Base-by-base conservation (phyloP, 176 grass and related monocot genomes). In the Saccharum spontaneum region DNA sequence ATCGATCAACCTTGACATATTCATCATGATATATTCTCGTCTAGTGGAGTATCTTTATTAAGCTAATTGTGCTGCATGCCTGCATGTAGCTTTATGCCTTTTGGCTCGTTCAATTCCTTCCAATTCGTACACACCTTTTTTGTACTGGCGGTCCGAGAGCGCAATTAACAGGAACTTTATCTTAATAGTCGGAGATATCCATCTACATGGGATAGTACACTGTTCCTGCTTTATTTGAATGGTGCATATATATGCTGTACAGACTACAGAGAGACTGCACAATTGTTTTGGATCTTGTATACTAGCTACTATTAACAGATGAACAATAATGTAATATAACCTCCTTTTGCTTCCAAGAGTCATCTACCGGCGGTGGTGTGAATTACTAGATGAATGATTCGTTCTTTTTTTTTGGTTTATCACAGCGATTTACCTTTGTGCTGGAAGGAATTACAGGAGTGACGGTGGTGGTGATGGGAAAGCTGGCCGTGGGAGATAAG, bases 51-150 rank as follows among this genome's bases (percentile, higher is more conserved):
- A 64, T 24, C 39, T 77, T 71, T 69, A 59, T 68, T 70, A 64
- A 22, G 12, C 79, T 14, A 33, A 33, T 33, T 37, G 45, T 37
- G 45, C 62, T n/a, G 23, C 62, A 48, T n/a, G 60, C 23, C n/a
- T 28, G 55, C n/a, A 61, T 31, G 10, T n/a, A 67, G 30, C 16
- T 69, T 69, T 55, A 61, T 24, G 75, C 52, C 20, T 40, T 69
- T 81, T 71, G 48, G 67, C 37, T 67, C 43, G 11, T 71, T 40
- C 39, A 40, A 40, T 40, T 57, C 66, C 46, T 71, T 18, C 20
- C 22, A 50, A 34, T 71, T 57, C 79, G 66, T 82, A 82, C 64
- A 20, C 57, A 41, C 67, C 44, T 82, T 67, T 82, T 67, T 73
- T 78, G 59, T 90, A 72, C 72, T 22, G 16, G 9, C 12, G 64